Conservation (phyloP, 805 yeast genomes). For the Schwanniomyces sp. region DNA sequence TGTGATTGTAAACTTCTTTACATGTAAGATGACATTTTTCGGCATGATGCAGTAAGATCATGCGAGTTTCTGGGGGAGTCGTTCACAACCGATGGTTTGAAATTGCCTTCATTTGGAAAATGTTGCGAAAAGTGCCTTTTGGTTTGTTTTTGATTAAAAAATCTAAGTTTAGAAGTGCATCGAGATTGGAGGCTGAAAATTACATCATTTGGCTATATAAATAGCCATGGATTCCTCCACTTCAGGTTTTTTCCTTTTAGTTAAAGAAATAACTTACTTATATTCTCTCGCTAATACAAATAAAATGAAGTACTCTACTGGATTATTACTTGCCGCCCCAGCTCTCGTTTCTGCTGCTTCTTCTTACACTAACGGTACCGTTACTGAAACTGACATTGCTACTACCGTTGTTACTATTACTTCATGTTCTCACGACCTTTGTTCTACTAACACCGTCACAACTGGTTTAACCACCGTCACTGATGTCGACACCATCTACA, state of each 20-base stretch:
- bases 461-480: conserved; percentile 40
- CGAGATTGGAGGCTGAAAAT: neutral
- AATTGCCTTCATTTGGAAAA: neutral
- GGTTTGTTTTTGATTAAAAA: neutral
- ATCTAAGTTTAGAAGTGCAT: neutral
- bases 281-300: conserved; percentile 18
- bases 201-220: neutral
- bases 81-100: neutral
- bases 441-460: conserved; percentile 27
- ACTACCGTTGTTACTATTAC: conserved; percentile 38
- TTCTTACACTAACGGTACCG: conserved; percentile 28
- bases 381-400: conserved; percentile 23
- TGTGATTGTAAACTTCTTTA: neutral
- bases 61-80: neutral
- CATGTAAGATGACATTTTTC: neutral
- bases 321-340: conserved; percentile 21
- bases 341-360: conserved; percentile 29
- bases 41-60: neutral
- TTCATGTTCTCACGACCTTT: conserved; percentile 32
- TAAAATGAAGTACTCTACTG: conserved; percentile 37
- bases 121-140: neutral
- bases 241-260: conserved; percentile 3
- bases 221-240: conserved; percentile 2
- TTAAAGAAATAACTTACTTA: neutral
- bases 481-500: conserved; percentile 30